These are phyloP conservation scores for Limnanthes douglasii DNA, from an alignment of 345 rosid species.

Conservation along the genomic window DNA sequence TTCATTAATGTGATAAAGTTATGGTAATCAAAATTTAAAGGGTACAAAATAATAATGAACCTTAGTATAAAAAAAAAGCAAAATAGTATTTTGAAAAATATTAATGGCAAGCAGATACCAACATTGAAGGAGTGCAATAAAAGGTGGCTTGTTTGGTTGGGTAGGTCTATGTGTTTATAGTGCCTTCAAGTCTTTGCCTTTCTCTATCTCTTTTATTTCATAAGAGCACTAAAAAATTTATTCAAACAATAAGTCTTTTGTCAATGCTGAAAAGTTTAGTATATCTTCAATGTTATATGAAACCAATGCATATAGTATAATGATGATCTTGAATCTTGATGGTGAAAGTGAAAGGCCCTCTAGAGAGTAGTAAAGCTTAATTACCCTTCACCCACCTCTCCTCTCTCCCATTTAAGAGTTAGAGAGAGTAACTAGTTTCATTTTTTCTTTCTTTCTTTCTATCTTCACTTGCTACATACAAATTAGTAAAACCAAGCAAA, in stretches of 20 bases:
- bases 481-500: constrained; percentile 12
- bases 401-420: constrained; percentile 34
- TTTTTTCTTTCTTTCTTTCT: constrained; percentile 9
- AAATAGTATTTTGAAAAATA: constrained; percentile 26
- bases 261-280: background rate
- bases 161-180: constrained; percentile 63
- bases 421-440: too few relatives aligned
- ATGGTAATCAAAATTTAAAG: too few relatives aligned
- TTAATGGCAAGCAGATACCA: constrained; percentile 49
- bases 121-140: constrained; percentile 83
- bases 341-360: constrained; percentile 21
- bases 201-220: constrained; percentile 14
- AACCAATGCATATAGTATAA: constrained; percentile 9
- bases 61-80: too few relatives aligned
- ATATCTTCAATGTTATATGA: background rate
- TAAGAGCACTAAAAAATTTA: background rate
- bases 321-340: constrained; percentile 32
- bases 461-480: constrained; percentile 7
- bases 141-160: constrained; percentile 46
- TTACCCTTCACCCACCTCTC: constrained; percentile 42
- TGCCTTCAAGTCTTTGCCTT: constrained; percentile 19
- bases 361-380: constrained; percentile 15
- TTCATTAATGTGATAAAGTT: too few relatives aligned
- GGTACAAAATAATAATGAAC: too few relatives aligned
- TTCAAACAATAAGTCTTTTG: background rate